Percentiles rank a stretch among this genome's conserved stretches.
Evolutionary conservation across 208 protist genomes (phyloP).

Genomic region (Leishmania tarentolae): DNA sequence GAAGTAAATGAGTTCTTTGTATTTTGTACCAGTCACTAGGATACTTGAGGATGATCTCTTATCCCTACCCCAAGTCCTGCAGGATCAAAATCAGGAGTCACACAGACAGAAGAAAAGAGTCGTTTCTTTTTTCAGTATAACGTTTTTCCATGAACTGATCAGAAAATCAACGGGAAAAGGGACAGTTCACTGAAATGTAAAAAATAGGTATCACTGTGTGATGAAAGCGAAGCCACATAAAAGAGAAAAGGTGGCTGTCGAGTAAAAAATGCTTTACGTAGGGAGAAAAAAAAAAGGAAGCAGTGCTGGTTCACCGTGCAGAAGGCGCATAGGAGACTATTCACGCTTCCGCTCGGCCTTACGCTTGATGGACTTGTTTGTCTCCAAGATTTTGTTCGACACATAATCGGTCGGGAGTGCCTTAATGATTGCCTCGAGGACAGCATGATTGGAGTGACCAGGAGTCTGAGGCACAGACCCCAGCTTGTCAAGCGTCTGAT

Average conservation of each 20-base stretch:
- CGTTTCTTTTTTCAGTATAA: neutral
- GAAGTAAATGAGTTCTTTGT: no score
- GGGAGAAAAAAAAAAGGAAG: neutral
- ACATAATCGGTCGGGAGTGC: conserved; percentile 40
- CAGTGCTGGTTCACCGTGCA: neutral
- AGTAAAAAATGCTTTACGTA: neutral
- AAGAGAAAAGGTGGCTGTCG: neutral
- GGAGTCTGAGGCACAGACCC: conserved; percentile 44
- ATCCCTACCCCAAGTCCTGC: neutral
- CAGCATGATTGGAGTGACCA: conserved; percentile 68
- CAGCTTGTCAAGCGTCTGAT: conserved; percentile 73
- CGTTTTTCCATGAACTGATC: neutral
- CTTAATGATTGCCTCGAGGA: conserved; percentile 41
- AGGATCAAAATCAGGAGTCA: neutral
- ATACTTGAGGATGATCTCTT: neutral
- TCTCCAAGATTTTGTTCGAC: conserved; percentile 35
- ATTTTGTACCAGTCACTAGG: neutral
- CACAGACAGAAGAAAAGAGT: neutral
- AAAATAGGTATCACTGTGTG: neutral
- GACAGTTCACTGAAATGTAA: neutral
- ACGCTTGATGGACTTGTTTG: conserved; percentile 51
- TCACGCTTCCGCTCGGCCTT: conserved; percentile 37
- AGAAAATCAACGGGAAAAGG: neutral
- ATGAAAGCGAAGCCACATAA: neutral
- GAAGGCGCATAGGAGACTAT: neutral